These are phyloP conservation scores for Puccinellia tenuiflora DNA, from an alignment of 176 grass and related monocot species.

Conservation along the genomic window DNA sequence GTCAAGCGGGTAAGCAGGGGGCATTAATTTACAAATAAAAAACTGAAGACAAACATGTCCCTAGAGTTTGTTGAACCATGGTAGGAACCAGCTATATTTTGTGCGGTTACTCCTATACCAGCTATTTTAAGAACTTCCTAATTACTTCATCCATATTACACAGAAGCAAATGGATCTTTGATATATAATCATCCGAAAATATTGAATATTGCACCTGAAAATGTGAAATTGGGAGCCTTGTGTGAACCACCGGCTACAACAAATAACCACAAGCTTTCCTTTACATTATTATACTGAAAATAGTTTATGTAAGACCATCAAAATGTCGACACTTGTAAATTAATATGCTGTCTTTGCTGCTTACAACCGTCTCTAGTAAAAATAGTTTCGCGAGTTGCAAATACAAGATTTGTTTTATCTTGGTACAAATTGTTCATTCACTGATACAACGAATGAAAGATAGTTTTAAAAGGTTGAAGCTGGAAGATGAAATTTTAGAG, in stretches of 20 bases:
- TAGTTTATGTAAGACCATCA: not conserved
- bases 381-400: too few species aligned
- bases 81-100: not conserved
- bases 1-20: constrained; percentile 15
- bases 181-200: not conserved
- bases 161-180: not conserved
- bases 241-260: not conserved
- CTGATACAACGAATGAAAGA: too few species aligned
- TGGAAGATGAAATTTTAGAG: too few species aligned
- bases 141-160: not conserved
- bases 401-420: too few species aligned
- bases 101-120: not conserved
- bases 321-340: not conserved
- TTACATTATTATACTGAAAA: not conserved
- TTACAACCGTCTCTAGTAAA: too few species aligned
- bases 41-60: not conserved
- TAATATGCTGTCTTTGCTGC: not conserved
- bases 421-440: too few species aligned
- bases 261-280: not conserved
- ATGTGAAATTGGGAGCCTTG: not conserved
- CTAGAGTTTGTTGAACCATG: not conserved
- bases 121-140: not conserved
- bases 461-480: too few species aligned
- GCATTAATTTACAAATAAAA: not conserved
- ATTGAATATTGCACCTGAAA: not conserved